Base-by-base conservation (phyloP, 2,329 filamentous ascomycete genomes). In the Trichothecium roseum region DNA sequence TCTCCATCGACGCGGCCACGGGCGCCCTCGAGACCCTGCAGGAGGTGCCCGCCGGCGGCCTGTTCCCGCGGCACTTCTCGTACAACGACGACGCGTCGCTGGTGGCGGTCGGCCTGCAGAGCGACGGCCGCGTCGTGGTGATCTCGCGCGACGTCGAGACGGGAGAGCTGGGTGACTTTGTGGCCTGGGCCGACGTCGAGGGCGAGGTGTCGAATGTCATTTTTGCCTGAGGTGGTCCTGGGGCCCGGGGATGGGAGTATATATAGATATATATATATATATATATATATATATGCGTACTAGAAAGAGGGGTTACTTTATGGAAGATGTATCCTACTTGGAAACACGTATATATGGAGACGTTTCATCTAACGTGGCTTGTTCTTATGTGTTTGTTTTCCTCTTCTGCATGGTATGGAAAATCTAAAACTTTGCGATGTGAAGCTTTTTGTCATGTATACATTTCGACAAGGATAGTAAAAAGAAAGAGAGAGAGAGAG, bases 101-200 rank as follows among this genome's bases (percentile, higher is more conserved):
- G 39, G 58, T 85, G 3, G 81, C 78, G 2, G 72, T 85, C 18
- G 80, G 69, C 1, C 64, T 82, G 43, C 79, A 86, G 56, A 56
- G 57, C 13, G 74, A 74, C 34, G 61, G 66, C 22, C 72, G 68
- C 20, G 72, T 84, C 2, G 72, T 70, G 6, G 55, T 88, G 34
- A 69, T 82, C 32, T 52, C 60, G 46, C 64, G 84, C 5, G 68
- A 86, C 54, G 58, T 66, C 2, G 42, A 52, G 37, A 77, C 71
- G 0, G 84, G 83, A 2, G 48, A 66, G 44, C 57, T 87, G 26
- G 61, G 57, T 16, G 52, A 58, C 29, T 63, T 68, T 41, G 50
- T 66, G 4, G 68, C 60, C 2, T 55, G 56, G 37, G 54, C 57
- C 13, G 46, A 59, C 26, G 48, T 74, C 22, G 54, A 50, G 14